phyloP scores from a whole-genome alignment of 495 filamentous ascomycete species.

The Aspergillus coremiiformis region DNA sequence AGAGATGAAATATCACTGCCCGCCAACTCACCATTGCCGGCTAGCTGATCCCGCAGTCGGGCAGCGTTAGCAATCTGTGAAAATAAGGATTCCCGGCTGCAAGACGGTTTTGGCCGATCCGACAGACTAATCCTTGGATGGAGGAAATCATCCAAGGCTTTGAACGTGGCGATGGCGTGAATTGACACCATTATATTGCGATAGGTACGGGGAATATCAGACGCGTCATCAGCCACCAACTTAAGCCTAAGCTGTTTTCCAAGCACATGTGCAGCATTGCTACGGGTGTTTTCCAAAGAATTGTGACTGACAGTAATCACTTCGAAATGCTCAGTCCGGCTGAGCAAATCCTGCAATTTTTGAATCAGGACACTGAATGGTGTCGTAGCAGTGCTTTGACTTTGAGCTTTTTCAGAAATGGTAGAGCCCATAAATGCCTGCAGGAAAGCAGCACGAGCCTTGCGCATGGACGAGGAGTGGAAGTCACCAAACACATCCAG shows the following conservation, averaged over 20 bases:
- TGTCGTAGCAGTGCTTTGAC: slow-evolving; percentile 59
- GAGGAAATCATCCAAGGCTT: slow-evolving; percentile 92
- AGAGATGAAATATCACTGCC: slow-evolving; percentile 24
- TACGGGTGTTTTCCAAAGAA: slow-evolving; percentile 82
- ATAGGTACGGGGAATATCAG: slow-evolving; percentile 76
- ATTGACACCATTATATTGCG: slow-evolving; percentile 96
- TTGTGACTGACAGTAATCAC: slow-evolving; percentile 93
- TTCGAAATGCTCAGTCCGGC: slow-evolving; percentile 95
- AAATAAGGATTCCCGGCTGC: slow-evolving; percentile 58
- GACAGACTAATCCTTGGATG: slow-evolving; percentile 79
- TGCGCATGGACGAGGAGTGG: slow-evolving; percentile 29
- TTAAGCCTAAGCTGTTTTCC: slow-evolving; percentile 91
- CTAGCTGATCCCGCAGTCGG: slow-evolving; percentile 39
- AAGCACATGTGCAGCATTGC: slow-evolving; percentile 90
- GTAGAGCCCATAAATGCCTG: slow-evolving; percentile 87
- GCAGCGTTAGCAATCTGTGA: slow-evolving; percentile 78
- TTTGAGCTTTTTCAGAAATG: slow-evolving; percentile 53
- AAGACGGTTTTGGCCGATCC: slow-evolving; percentile 66
- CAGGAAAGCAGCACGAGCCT: slow-evolving; percentile 75
- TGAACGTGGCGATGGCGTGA: slow-evolving; percentile 97
- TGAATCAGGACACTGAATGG: slow-evolving; percentile 87
- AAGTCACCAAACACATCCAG: slow-evolving; percentile 72
- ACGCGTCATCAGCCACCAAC: slow-evolving; percentile 82
- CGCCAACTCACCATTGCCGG: slow-evolving; percentile 23
- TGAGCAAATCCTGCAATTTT: slow-evolving; percentile 92